These are phyloP conservation scores for Entomortierella lignicola DNA, from an alignment of 192 early-diverging fungal species.

Conservation along the genomic window DNA sequence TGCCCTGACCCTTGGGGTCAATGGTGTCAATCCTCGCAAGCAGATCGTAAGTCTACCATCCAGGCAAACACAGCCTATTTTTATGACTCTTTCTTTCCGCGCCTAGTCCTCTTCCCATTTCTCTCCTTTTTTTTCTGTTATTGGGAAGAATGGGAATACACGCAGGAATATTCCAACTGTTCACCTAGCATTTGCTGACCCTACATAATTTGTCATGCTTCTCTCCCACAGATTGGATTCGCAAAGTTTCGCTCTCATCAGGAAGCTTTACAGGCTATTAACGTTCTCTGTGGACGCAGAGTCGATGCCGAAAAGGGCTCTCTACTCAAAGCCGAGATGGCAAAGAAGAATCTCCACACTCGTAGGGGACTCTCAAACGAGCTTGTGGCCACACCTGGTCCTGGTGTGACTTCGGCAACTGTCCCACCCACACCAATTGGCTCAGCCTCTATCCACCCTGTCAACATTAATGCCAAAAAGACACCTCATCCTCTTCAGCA, in stretches of 20 bases:
- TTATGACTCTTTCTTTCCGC: neutral
- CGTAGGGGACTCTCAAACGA: constrained; percentile 79
- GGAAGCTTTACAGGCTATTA: constrained; percentile 93
- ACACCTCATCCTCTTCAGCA: constrained; percentile 42
- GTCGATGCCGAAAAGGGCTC: constrained; percentile 89
- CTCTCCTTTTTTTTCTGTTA: constrained; percentile 3
- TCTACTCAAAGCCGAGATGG: constrained; percentile 97
- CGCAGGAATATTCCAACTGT: neutral
- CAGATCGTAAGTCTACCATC: constrained; percentile 82
- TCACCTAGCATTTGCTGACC: neutral
- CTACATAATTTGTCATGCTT: neutral
- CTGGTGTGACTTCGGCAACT: constrained; percentile 10
- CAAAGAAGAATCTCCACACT: constrained; percentile 98
- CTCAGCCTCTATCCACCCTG: constrained; percentile 40
- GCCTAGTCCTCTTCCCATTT: neutral
- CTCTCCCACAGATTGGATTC: constrained; percentile 89
- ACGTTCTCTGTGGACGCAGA: constrained; percentile 90
- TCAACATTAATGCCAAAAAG: constrained; percentile 48
- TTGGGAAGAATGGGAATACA: neutral
- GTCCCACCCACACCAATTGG: constrained; percentile 49
- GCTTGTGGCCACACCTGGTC: constrained; percentile 35
- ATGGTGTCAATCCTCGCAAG: constrained; percentile 71
- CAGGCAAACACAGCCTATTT: neutral
- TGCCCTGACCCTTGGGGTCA: constrained; percentile 57
- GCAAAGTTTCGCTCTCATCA: constrained; percentile 93